Evolutionary conservation across 2,329 filamentous ascomycete genomes (phyloP).

Genomic region (Dothidotthia symphoricarpi): DNA sequence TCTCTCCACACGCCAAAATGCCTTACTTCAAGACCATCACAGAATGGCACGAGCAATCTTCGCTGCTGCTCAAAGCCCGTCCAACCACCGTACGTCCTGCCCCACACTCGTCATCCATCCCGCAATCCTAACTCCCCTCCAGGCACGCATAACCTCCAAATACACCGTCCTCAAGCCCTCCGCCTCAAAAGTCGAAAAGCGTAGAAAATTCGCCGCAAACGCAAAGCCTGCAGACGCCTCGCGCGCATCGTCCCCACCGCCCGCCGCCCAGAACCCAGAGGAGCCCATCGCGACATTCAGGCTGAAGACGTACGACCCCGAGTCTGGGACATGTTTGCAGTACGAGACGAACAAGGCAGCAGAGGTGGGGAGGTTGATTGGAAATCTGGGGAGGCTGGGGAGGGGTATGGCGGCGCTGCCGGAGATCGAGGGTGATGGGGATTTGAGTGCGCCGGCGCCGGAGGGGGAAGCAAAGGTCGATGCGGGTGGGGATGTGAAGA

Average conservation of each 20-base stretch:
- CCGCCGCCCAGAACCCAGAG: constrained; percentile 22
- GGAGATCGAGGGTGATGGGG: constrained; percentile 35
- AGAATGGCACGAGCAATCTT: constrained; percentile 87
- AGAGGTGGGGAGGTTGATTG: constrained; percentile 81
- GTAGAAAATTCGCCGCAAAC: constrained; percentile 34
- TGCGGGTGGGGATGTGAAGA: constrained; percentile 28
- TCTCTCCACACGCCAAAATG: constrained; percentile 54
- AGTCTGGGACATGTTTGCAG: constrained; percentile 78
- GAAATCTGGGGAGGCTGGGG: constrained; percentile 72
- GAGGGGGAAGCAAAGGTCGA: constrained; percentile 33
- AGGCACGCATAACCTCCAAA: constrained; percentile 91
- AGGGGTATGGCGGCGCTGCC: constrained; percentile 57
- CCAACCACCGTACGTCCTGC: constrained; percentile 69
- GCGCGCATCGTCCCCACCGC: constrained; percentile 33
- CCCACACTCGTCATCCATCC: constrained; percentile 9
- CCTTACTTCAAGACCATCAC: constrained; percentile 77
- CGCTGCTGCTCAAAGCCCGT: constrained; percentile 79
- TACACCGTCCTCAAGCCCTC: constrained; percentile 67
- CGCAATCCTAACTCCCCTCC: constrained; percentile 11
- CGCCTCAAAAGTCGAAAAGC: constrained; percentile 34
- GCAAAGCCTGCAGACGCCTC: constrained; percentile 24
- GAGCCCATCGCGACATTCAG: constrained; percentile 62
- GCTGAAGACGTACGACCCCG: constrained; percentile 86
- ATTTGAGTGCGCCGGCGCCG: constrained; percentile 34
- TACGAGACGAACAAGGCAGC: constrained; percentile 89